Evolutionary conservation across 257 asterid species (phyloP), one percentile per base, ranked within the genome.

Genomic region (Solanum gandarillasii): DNA sequence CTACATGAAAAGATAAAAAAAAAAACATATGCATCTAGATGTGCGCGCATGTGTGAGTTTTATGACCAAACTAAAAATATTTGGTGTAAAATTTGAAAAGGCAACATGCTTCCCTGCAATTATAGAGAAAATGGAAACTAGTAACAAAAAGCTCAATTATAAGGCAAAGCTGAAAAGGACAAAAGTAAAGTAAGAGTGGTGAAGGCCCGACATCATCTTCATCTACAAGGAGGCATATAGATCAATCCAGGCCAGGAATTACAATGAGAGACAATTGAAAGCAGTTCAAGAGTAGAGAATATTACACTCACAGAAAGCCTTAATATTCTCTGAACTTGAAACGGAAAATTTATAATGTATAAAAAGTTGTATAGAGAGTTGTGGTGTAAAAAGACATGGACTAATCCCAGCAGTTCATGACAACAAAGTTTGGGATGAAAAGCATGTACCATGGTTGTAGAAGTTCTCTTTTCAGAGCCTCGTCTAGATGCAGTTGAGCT

Each of bases 401-500:
- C 23, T 23, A 76, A 76, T 38, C 83, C 58, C 58, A 76, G 83
- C 12, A 21, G 83, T 36, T 38, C 55, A 10, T 75, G 21, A 32
- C 20, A 43, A 75, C 25, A 36, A 71, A 75, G 21, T 11, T 36
- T 75, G 52, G 55, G 83, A 38, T 23, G 21, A 38, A 38, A 29
- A 76, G 58, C 58, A 76, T 38, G 83, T 94, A 95, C 98, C 97
- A 90, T 93, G 87, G 95, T 90, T 23, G 98, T 84, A 73, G 96
- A 84, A 83, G 41, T 72, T 89, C 88, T 92, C 93, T 91, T 94
- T 85, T 93, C 95, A 4, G 95, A 88, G 85, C 94, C 94, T 79
- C 96, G 91, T 88, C 91, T 96, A 23, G 96, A 92, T 88, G 94
- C 89, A 93, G 93, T 90, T 86, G 96, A 89, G 88, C 90, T 89